Conservation (phyloP, 1,284 basidiomycete genomes). For the Paramarasmius palmivorus region DNA sequence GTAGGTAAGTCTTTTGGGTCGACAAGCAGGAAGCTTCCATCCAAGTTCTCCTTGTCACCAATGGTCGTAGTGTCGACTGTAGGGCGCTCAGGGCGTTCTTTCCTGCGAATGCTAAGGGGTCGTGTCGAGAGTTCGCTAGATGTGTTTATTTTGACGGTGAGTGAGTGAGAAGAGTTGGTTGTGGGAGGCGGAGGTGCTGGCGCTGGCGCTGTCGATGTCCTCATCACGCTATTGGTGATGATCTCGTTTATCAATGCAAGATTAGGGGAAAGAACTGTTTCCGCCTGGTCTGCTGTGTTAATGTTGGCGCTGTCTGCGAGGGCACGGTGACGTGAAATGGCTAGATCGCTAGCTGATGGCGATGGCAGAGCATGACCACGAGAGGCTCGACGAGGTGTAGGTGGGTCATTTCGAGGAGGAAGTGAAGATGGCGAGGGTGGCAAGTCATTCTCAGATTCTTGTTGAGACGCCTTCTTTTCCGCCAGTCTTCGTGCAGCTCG, state of each 20-base stretch:
- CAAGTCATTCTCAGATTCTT: constrained; percentile 20
- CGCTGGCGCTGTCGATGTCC: not conserved
- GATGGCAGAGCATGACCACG: constrained; percentile 21
- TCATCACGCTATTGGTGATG: constrained; percentile 8
- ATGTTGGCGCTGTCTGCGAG: constrained; percentile 8
- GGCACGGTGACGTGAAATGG: constrained; percentile 2
- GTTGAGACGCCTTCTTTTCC: constrained; percentile 13
- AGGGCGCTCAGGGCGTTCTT: constrained; percentile 22
- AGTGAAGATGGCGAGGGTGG: constrained; percentile 34
- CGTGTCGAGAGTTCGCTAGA: not conserved
- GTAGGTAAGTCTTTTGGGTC: constrained; percentile 12
- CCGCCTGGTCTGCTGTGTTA: constrained; percentile 2
- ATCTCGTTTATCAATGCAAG: constrained; percentile 18
- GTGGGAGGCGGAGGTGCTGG: not conserved
- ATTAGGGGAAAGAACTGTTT: constrained; percentile 14
- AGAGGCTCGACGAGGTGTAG: constrained; percentile 57
- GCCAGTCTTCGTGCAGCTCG: constrained; percentile 18
- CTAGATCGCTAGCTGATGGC: constrained; percentile 19
- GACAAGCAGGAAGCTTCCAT: constrained; percentile 17
- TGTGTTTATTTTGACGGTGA: not conserved
- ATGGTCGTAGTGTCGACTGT: constrained; percentile 17
- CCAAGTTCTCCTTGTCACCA: constrained; percentile 36
- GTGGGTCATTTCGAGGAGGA: constrained; percentile 57
- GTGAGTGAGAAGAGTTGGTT: not conserved
- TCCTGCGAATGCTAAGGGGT: constrained; percentile 20